Evolutionary conservation across 345 rosid species (phyloP), one percentile per base, ranked within the genome.

Genomic region (Jatropha curcas): DNA sequence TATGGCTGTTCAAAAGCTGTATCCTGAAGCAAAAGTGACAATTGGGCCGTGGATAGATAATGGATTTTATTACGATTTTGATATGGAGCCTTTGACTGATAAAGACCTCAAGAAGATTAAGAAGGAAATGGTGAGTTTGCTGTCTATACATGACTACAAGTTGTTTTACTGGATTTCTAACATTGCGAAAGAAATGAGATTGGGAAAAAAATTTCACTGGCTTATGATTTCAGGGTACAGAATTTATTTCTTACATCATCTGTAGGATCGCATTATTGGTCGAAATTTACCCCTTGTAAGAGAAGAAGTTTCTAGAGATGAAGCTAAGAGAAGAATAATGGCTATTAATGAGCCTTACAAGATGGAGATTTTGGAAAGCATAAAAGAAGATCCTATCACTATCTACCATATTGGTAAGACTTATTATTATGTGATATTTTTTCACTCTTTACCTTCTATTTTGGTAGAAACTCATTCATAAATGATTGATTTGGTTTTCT

Each of bases 31-130:
- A 7, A 95, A 95, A 86, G 99, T 95, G 60, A 90, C 98, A 0
- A 88, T 95, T 73, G 99, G 99, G 30, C 98, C 99, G 0, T 95
- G 99, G 99, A 92, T 95, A 55, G 98, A 92, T 22, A 92, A 86
- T 24, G 98, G 99, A 39, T 92, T 95, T 74, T 95, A 92, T 63
- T 92, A 95, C 37, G 98, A 95, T 81, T 95, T 95, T 53, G 99
- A 95, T 74, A 87, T 89, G 90, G 90, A 90, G 83, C 89, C 97
- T 73, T 74, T 95, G 71, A 88, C 98, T 7, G 98, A 90, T 81
- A 88, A 82, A 73, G 98, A 92, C 69, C 91, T 95, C 77, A 90
- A 91, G 84, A 87, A 83, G 82, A 90, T 95, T 81, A 95, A 95
- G 84, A 95, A 90, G 78, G 98, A 95, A 82, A 95, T 95, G 98